phyloP scores from a whole-genome alignment of 768 basidiomycete species.

The Termitomyces sp. region DNA sequence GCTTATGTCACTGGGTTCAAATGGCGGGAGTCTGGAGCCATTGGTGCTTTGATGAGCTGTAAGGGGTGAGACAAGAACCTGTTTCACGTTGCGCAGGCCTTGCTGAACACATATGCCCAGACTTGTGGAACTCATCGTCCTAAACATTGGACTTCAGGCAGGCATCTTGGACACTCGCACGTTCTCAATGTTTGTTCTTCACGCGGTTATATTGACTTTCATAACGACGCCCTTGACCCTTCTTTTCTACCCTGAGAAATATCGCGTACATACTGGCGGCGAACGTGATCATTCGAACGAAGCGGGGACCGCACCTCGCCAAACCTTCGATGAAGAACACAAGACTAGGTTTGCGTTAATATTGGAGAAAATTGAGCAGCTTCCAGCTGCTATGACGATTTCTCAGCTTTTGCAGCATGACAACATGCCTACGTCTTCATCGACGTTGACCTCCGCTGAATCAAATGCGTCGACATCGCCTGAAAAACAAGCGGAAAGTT shows the following conservation, averaged over 20 bases:
- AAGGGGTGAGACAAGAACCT: slow-evolving; percentile 55
- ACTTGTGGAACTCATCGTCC: slow-evolving; percentile 83
- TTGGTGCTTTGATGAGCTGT: slow-evolving; percentile 87
- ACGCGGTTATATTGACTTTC: slow-evolving; percentile 72
- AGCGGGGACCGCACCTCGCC: slow-evolving; percentile 14
- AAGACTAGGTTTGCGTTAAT: slow-evolving; percentile 66
- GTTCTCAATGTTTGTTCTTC: slow-evolving; percentile 89
- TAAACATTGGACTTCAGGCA: slow-evolving; percentile 80
- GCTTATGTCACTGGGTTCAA: slow-evolving; percentile 62
- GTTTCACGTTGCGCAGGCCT: neutral
- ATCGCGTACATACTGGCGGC: slow-evolving; percentile 35
- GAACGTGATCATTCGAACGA: slow-evolving; percentile 16
- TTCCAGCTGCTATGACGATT: slow-evolving; percentile 79
- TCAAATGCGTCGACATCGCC: slow-evolving; percentile 23
- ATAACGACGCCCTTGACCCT: slow-evolving; percentile 82
- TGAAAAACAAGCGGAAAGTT: neutral
- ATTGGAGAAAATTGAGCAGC: slow-evolving; percentile 76
- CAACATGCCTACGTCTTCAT: neutral
- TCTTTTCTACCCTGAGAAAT: slow-evolving; percentile 64
- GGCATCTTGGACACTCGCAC: slow-evolving; percentile 55
- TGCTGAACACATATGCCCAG: slow-evolving; percentile 21
- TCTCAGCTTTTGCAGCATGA: slow-evolving; percentile 59
- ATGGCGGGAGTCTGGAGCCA: slow-evolving; percentile 72
- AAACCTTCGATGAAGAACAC: slow-evolving; percentile 27
- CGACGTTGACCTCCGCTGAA: slow-evolving; percentile 13